phyloP scores from a whole-genome alignment of 2,329 filamentous ascomycete species.

The Lasiodiplodia gonubiensis region DNA sequence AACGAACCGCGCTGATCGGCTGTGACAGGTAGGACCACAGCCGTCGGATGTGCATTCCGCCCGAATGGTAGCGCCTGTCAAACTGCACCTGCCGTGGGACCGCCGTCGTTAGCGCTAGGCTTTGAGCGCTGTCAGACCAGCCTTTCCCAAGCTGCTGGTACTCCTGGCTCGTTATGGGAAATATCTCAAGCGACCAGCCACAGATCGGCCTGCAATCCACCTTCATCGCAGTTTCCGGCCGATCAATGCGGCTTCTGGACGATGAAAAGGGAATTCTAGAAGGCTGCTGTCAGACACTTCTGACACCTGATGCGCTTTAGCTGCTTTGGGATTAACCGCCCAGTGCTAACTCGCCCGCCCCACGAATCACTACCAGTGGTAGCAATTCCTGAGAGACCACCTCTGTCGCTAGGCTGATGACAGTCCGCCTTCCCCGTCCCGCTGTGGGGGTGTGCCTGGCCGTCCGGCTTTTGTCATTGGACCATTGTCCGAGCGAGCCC shows the following conservation, averaged over 20 bases:
- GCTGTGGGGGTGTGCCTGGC: background rate
- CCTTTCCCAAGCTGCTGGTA: background rate
- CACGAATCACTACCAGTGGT: background rate
- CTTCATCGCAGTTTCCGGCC: background rate
- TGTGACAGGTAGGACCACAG: background rate
- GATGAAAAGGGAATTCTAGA: background rate
- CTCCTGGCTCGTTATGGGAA: background rate
- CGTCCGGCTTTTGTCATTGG: background rate
- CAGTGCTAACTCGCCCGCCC: background rate
- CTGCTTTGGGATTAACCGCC: background rate
- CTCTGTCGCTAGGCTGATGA: background rate
- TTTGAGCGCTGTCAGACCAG: background rate
- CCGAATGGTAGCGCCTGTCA: background rate
- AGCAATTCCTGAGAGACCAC: background rate
- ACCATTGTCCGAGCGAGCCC: background rate
- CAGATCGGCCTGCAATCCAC: background rate
- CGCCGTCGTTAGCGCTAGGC: background rate
- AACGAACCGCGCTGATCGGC: constrained; percentile 2
- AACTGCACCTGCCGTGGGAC: background rate
- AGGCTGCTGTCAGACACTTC: background rate
- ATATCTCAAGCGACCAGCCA: background rate
- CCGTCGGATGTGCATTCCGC: background rate
- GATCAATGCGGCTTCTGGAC: background rate
- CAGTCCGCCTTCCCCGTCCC: background rate
- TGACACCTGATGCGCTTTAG: background rate